A percentile compares a stretch with the other conserved stretches of the same genome.
These are phyloP conservation scores for Geranium incanum DNA, from an alignment of 441 rosid species.

Conservation along the genomic window DNA sequence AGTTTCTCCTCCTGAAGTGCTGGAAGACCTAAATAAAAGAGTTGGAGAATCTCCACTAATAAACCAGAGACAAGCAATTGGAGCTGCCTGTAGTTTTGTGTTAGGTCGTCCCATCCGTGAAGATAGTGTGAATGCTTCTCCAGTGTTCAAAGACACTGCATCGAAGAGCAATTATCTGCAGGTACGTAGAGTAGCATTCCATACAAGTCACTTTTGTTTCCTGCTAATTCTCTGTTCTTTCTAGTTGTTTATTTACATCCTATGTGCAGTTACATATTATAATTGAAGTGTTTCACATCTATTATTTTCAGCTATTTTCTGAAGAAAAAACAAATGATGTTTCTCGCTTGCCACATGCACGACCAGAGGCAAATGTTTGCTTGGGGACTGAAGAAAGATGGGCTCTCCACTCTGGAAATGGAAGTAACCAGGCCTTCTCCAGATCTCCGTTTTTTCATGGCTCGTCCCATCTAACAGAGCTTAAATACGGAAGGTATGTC, in stretches of 20 bases:
- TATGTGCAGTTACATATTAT: not conserved
- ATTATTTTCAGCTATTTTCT: slow-evolving; percentile 32
- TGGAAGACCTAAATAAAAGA: slow-evolving; percentile 14
- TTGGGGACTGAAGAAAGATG: slow-evolving; percentile 21
- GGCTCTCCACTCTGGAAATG: slow-evolving; percentile 18
- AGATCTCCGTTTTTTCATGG: slow-evolving; percentile 27
- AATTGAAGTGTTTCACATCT: not conserved
- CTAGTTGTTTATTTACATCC: not conserved
- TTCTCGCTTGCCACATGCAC: slow-evolving; percentile 8
- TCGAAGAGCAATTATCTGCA: slow-evolving; percentile 30
- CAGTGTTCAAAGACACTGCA: slow-evolving; percentile 15
- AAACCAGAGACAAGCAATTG: slow-evolving; percentile 12
- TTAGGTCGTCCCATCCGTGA: slow-evolving; percentile 15
- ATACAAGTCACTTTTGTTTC: not conserved
- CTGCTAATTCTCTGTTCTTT: not conserved
- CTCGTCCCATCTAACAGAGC: slow-evolving; percentile 26
- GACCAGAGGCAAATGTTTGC: slow-evolving; percentile 19
- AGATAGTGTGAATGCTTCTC: slow-evolving; percentile 15
- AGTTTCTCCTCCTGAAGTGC: slow-evolving; percentile 16
- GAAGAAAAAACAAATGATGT: slow-evolving; percentile 25
- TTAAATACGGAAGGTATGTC: slow-evolving; percentile 17
- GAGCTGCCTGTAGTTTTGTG: slow-evolving; percentile 16
- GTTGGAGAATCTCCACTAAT: slow-evolving; percentile 17
- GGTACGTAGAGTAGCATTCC: slow-evolving; percentile 23
- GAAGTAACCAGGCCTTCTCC: slow-evolving; percentile 19